A percentile compares a stretch with the other conserved stretches of the same genome.
These are phyloP conservation scores for Exophiala sp. DNA, from an alignment of 2,329 filamentous ascomycete genomes.

Conservation along the genomic window DNA sequence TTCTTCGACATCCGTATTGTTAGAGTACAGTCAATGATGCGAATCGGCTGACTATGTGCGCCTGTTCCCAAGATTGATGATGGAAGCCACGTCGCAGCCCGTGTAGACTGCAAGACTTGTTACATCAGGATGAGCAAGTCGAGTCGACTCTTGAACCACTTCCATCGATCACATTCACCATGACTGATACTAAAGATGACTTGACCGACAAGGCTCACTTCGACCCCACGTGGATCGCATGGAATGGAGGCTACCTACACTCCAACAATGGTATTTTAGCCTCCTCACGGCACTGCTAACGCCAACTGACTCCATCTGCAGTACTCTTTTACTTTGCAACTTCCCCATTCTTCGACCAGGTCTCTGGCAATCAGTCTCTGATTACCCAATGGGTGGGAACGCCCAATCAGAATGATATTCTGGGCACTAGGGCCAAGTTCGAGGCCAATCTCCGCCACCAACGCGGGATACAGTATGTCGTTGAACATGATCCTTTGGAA, in stretches of 20 bases:
- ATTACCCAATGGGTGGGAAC: conserved; percentile 46
- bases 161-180: conserved; percentile 5
- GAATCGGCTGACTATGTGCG: background rate
- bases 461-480: conserved; percentile 55
- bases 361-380: conserved; percentile 55
- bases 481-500: conserved; percentile 52
- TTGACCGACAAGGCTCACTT: conserved; percentile 24
- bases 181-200: conserved; percentile 24
- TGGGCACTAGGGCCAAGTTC: conserved; percentile 52
- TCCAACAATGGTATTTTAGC: conserved; percentile 27
- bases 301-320: conserved; percentile 27
- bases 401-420: conserved; percentile 46
- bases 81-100: background rate
- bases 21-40: background rate
- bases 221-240: conserved; percentile 26
- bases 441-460: conserved; percentile 51
- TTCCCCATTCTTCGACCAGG: conserved; percentile 58
- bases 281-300: background rate
- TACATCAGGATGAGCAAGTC: conserved; percentile 15
- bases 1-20: background rate
- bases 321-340: conserved; percentile 58
- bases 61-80: too few species aligned
- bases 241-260: conserved; percentile 27
- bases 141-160: background rate
- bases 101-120: background rate